Base-by-base conservation (phyloP, 2,329 filamentous ascomycete genomes). In the Aaosphaeria pasadenensis region DNA sequence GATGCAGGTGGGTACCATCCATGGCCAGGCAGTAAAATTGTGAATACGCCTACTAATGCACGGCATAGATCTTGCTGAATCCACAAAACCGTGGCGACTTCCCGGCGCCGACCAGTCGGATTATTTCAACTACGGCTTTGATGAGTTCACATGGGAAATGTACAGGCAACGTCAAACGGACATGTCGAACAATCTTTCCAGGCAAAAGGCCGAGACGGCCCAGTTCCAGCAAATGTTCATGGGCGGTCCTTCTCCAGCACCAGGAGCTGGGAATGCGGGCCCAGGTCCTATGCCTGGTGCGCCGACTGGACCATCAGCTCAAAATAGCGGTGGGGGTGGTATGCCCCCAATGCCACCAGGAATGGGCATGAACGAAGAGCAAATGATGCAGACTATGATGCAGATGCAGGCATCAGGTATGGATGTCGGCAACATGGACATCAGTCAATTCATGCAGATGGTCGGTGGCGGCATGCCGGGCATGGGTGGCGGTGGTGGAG, bases 51-150 rank as follows among this genome's bases (percentile, higher is more conserved):
- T 33, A 41, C 41, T 29, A 9, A 9, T 11, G 24, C 6, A 48
- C 54, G 75, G 7, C 7, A 9, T 36, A 36, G 33, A 79, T 53
- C 66, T 78, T 17, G 76, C 78, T 46, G 89, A 91, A 61, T 76
- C 81, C 53, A 88, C 91, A 54, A 97, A 96, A 70, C 91, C 92
- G 13, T 99, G 94, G 94, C 86, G 94, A 40, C 86, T 91, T 55
- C 94, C 94, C 0, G 94, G 94, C 42, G 91, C 92, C 7, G 94
- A 99, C 63, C 84, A 96, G 46, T 94, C 88, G 50, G 94, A 99
- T 69, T 97, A 95, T 74, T 97, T 97, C 82, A 97, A 97, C 76
- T 97, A 97, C 72, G 92, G 92, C 49, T 97, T 97, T 66, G 92
- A 97, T 73, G 92, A 97, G 71, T 97, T 96, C 71, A 96, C 91